Evolutionary conservation across 345 rosid genomes (phyloP).

Genomic region (Aquilaria malaccensis): DNA sequence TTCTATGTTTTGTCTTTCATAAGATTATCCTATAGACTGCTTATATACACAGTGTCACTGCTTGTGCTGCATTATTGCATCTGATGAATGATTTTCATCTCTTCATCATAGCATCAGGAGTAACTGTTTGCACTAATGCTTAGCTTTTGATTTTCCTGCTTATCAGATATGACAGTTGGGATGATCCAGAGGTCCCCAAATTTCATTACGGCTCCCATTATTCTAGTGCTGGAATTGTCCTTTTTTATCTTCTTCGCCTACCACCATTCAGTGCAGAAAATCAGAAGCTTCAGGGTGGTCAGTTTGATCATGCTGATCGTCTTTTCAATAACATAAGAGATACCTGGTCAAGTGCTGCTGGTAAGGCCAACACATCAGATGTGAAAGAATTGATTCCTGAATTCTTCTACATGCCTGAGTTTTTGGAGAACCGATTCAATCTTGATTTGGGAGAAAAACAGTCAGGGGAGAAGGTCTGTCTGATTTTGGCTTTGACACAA

Average conservation of each 20-base stretch:
- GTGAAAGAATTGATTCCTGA: slow-evolving; percentile 99
- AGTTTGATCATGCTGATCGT: slow-evolving; percentile 99
- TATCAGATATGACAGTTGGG: slow-evolving; percentile 95
- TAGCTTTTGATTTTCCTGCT: slow-evolving; percentile 5
- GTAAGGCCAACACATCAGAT: slow-evolving; percentile 96
- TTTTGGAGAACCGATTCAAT: slow-evolving; percentile 72
- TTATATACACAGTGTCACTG: too few species aligned
- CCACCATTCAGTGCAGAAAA: slow-evolving; percentile 97
- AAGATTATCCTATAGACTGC: too few species aligned
- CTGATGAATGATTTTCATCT: not conserved
- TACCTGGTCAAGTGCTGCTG: slow-evolving; percentile 99
- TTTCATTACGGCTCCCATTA: slow-evolving; percentile 99
- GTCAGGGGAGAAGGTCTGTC: slow-evolving; percentile 94
- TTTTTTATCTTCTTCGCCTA: slow-evolving; percentile 94
- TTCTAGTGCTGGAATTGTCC: slow-evolving; percentile 99
- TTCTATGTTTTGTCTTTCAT: too few species aligned
- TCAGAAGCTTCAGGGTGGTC: slow-evolving; percentile 99
- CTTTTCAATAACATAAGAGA: slow-evolving; percentile 88
- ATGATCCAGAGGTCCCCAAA: slow-evolving; percentile 99
- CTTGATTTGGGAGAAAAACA: slow-evolving; percentile 97
- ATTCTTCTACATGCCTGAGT: slow-evolving; percentile 97
- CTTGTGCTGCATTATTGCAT: too few species aligned
- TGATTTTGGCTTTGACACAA: slow-evolving; percentile 7
- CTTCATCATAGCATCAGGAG: too few species aligned
- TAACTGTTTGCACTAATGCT: not conserved